These are phyloP conservation scores for Daldinia caldariorum DNA, from an alignment of 495 filamentous ascomycete species.

Conservation along the genomic window DNA sequence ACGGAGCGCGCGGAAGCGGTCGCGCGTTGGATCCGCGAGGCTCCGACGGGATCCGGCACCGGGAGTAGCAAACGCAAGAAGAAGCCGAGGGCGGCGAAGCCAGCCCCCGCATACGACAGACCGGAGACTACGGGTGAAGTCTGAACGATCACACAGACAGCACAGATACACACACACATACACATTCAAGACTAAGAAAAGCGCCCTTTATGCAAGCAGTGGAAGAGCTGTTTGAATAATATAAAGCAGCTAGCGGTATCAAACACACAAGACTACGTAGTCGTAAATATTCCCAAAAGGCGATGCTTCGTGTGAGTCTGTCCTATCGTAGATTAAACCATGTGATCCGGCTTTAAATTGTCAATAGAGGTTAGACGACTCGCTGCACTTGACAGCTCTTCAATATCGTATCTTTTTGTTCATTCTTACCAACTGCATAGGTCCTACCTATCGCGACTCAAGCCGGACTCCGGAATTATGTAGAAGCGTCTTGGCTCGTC, in stretches of 20 bases:
- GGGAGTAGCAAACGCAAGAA: slow-evolving; percentile 53
- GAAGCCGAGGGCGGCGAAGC: slow-evolving; percentile 51
- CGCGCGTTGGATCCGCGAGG: slow-evolving; percentile 74
- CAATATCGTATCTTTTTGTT: background rate
- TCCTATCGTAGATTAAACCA: background rate
- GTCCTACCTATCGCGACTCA: background rate
- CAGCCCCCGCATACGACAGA: slow-evolving; percentile 24
- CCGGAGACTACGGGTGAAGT: slow-evolving; percentile 21
- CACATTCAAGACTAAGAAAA: too few relatives aligned
- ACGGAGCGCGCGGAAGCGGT: slow-evolving; percentile 75
- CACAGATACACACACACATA: too few relatives aligned
- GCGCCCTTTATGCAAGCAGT: background rate
- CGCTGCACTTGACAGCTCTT: background rate
- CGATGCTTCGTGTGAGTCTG: background rate
- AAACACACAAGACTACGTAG: slow-evolving; percentile 8
- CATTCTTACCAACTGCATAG: background rate
- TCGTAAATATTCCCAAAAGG: slow-evolving; percentile 10
- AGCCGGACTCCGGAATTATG: background rate
- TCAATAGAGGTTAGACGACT: background rate
- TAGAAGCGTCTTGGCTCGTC: slow-evolving; percentile 2
- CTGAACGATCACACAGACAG: background rate
- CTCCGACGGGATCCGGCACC: slow-evolving; percentile 55
- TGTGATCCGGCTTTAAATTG: background rate
- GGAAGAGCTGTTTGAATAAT: slow-evolving; percentile 11
- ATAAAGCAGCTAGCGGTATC: slow-evolving; percentile 5